Evolutionary conservation across 768 basidiomycete genomes (phyloP), one percentile per base, ranked within the genome.

Genomic region (Candolleomyces eurysporus): DNA sequence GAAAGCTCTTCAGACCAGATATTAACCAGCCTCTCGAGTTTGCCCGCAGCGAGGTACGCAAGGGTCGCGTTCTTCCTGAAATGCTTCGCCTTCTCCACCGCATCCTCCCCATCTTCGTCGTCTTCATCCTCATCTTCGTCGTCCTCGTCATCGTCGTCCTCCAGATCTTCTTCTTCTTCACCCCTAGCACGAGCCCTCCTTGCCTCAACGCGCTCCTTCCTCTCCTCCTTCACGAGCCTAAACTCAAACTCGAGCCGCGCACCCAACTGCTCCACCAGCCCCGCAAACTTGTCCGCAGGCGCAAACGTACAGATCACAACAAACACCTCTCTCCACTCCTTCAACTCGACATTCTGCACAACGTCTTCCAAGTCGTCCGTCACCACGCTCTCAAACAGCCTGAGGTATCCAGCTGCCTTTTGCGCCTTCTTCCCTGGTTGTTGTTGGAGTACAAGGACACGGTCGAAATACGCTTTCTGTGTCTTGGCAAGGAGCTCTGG

Each of bases 301-400:
- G 96, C 94, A 75, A 96, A 99, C 0, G 96, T 98, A 78, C 96
- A 98, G 10, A 98, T 72, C 13, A 99, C 92, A 42, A 96, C 96
- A 66, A 98, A 98, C 57, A 96, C 92, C 73, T 97, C 96, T 61
- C 90, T 86, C 96, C 96, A 98, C 71, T 99, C 95, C 46, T 86
- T 80, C 55, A 98, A 72, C 66, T 98, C 95, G 22, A 96, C 96
- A 67, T 98, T 97, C 73, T 97, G 95, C 9, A 98, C 96, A 55
- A 98, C 87, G 71, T 98, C 97, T 19, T 85, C 82, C 8, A 98
- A 84, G 69, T 98, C 97, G 67, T 94, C 87, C 42, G 90, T 90
- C 61, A 96, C 92, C 65, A 99, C 91, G 13, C 90, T 92, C 71
- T 98, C 94, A 84, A 96, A 93, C 11, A 99, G 83, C 43, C 97